phyloP scores from a whole-genome alignment of 2,329 filamentous ascomycete species.

The Fusarium scirpi region DNA sequence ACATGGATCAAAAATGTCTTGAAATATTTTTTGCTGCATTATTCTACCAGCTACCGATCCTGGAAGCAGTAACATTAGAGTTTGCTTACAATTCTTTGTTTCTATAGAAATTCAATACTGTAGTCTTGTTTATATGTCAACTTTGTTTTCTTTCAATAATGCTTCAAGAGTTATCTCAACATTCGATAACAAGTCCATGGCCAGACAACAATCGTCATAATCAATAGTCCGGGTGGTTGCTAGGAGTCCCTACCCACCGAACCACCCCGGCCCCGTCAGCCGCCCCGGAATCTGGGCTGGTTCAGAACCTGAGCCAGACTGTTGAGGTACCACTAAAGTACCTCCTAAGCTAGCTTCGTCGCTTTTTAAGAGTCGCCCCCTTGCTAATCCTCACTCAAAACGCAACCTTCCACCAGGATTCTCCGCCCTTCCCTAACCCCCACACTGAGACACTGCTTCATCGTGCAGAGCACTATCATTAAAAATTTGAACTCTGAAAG shows the following conservation, averaged over 20 bases:
- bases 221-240: neutral
- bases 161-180: neutral
- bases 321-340: slow-evolving; percentile 31
- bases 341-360: neutral
- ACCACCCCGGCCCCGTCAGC: slow-evolving; percentile 26
- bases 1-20: neutral
- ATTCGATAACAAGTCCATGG: slow-evolving; percentile 2
- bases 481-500: neutral
- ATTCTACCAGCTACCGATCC: neutral
- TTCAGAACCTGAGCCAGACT: neutral
- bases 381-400: slow-evolving; percentile 3
- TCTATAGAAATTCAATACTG: neutral
- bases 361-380: slow-evolving; percentile 16
- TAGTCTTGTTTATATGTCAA: neutral
- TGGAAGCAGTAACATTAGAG: neutral
- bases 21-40: neutral
- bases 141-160: neutral
- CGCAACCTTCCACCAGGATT: slow-evolving; percentile 18
- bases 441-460: neutral
- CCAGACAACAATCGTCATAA: slow-evolving; percentile 16
- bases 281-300: slow-evolving; percentile 27
- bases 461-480: neutral
- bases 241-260: slow-evolving; percentile 14
- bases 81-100: neutral
- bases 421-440: slow-evolving; percentile 28